Conservation (phyloP, 139 green algal species). For the Chlamydomonas sphaeroides region DNA sequence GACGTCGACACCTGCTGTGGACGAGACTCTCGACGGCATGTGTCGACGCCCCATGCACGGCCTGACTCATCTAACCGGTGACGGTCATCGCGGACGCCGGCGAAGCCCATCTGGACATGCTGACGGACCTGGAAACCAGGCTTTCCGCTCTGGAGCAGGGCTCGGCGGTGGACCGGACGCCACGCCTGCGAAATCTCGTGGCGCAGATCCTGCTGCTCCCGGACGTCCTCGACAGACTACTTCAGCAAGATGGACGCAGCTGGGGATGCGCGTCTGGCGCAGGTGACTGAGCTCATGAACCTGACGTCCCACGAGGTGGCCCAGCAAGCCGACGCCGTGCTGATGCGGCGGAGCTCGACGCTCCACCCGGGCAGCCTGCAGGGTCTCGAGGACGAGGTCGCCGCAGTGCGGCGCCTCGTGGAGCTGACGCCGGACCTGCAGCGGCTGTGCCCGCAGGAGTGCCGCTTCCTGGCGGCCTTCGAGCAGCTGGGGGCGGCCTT, state of each 20-base stretch:
- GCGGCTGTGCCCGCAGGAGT: neutral
- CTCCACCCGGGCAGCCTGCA: neutral
- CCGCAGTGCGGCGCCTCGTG: neutral
- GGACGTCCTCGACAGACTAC: neutral
- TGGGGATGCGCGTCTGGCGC: neutral
- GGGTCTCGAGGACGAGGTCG: neutral
- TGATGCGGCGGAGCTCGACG: neutral
- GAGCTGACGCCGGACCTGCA: neutral
- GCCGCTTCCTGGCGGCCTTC: neutral
- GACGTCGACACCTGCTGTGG: no score
- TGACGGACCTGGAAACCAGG: no score
- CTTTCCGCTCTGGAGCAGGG: neutral
- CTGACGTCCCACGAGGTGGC: neutral
- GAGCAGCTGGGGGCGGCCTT: neutral
- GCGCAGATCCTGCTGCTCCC: neutral
- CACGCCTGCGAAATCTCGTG: neutral
- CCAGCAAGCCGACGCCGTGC: neutral
- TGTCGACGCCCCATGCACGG: no score
- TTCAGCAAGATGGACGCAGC: neutral
- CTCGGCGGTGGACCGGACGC: constrained; percentile 28
- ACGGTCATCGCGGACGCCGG: no score
- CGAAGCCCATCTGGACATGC: no score
- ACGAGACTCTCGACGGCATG: no score
- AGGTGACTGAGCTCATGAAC: neutral
- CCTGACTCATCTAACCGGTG: no score